Percentiles rank a stretch among this genome's conserved stretches.
Evolutionary conservation across 1,284 basidiomycete genomes (phyloP).

Genomic region (Sphagnurus paluster): DNA sequence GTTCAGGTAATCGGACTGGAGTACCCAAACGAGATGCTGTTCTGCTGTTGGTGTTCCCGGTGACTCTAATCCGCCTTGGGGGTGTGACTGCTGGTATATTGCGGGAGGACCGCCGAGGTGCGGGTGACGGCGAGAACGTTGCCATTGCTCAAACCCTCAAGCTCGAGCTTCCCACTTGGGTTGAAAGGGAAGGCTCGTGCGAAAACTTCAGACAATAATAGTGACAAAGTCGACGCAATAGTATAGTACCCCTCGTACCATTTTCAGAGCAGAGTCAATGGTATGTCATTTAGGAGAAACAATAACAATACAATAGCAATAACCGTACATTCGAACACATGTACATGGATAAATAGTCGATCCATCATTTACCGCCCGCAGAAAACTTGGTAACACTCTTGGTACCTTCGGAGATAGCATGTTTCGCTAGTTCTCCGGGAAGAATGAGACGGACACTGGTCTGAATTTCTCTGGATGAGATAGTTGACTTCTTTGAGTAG

Average conservation of each 20-base stretch:
- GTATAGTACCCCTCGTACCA: neutral
- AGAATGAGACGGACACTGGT: constrained; percentile 89
- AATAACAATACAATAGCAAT: constrained; percentile 16
- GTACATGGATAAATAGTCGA: constrained; percentile 2
- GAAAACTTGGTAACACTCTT: constrained; percentile 66
- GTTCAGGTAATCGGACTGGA: constrained; percentile 24
- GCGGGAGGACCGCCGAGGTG: constrained; percentile 46
- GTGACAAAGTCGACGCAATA: constrained; percentile 2
- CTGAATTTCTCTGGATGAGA: constrained; percentile 92
- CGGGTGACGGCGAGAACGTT: constrained; percentile 51
- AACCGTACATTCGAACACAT: constrained; percentile 13
- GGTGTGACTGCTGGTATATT: constrained; percentile 41
- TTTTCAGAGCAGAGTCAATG: too few relatives aligned
- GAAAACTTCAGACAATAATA: constrained; percentile 10
- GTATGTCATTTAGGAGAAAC: too few relatives aligned
- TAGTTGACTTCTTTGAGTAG: constrained; percentile 93
- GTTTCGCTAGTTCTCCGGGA: constrained; percentile 83
- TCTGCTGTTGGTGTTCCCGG: constrained; percentile 20
- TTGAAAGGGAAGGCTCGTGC: too few relatives aligned
- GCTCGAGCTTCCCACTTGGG: too few relatives aligned
- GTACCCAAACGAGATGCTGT: constrained; percentile 33
- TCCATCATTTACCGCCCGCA: constrained; percentile 56
- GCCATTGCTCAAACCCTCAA: constrained; percentile 34
- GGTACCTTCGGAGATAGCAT: constrained; percentile 77
- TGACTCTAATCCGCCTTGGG: constrained; percentile 33